Evolutionary conservation across 768 basidiomycete species (phyloP).

Genomic region (Coprinellus micaceus): DNA sequence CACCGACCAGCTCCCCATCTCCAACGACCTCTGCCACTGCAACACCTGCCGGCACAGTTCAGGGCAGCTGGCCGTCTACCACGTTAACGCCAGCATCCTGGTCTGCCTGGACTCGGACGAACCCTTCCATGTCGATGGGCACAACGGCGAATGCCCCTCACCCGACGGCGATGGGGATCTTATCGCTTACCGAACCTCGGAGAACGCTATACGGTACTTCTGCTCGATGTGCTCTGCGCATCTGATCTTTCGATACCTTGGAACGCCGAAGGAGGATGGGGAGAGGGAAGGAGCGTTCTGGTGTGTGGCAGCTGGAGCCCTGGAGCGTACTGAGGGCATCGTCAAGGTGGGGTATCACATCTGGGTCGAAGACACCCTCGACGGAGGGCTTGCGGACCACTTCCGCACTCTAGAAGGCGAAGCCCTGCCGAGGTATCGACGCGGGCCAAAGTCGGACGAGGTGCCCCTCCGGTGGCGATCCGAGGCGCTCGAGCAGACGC

Average conservation of each 20-base stretch:
- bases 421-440: conserved; percentile 14
- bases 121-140: background rate
- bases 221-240: conserved; percentile 28
- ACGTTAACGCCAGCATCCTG: conserved; percentile 5
- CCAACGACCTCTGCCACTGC: conserved; percentile 26
- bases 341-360: conserved; percentile 21
- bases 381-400: conserved; percentile 30
- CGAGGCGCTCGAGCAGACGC: background rate
- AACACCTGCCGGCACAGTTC: conserved; percentile 25
- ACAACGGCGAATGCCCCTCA: background rate
- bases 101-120: background rate
- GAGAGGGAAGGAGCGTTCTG: conserved; percentile 14
- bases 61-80: conserved; percentile 24
- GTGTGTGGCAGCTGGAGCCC: conserved; percentile 23
- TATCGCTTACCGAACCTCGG: conserved; percentile 20
- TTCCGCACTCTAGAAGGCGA: conserved; percentile 15
- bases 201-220: conserved; percentile 22
- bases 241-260: conserved; percentile 13
- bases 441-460: conserved; percentile 10
- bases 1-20: conserved; percentile 19
- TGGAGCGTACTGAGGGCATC: conserved; percentile 25
- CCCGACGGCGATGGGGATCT: conserved; percentile 11
- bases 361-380: conserved; percentile 26
- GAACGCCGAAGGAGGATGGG: background rate
- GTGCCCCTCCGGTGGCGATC: conserved; percentile 23